Percentiles rank a stretch among this genome's conserved stretches.
Conservation (phyloP, 1,284 basidiomycete species). For the Cryptococcus deneoformans region DNA sequence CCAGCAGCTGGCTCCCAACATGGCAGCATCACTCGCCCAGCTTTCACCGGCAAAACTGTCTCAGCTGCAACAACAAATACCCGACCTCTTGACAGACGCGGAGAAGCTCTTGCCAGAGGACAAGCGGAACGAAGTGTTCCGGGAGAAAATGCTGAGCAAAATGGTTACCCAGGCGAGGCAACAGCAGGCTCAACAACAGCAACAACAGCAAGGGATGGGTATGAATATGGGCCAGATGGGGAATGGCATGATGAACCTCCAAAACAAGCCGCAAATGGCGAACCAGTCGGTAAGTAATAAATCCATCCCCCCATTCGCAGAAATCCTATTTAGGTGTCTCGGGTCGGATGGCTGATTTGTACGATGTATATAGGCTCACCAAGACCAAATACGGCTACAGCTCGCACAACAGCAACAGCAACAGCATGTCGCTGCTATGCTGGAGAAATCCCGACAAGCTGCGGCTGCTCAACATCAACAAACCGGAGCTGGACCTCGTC, state of each 20-base stretch:
- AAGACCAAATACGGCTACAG: conserved; percentile 24
- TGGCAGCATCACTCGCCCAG: not conserved
- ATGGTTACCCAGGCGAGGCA: conserved; percentile 12
- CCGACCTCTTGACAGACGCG: conserved; percentile 25
- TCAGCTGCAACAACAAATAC: conserved; percentile 16
- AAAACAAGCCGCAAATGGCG: conserved; percentile 12
- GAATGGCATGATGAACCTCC: conserved; percentile 3
- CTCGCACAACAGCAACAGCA: conserved; percentile 8
- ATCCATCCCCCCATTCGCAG: not conserved
- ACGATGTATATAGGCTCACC: conserved; percentile 12
- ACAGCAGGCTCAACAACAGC: conserved; percentile 7
- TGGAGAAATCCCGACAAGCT: conserved; percentile 19
- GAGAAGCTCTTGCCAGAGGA: conserved; percentile 31
- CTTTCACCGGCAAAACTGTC: conserved; percentile 7
- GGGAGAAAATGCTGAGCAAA: conserved; percentile 11
- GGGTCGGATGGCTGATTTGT: not conserved
- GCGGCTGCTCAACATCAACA: conserved; percentile 12
- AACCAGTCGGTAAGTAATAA: conserved; percentile 10
- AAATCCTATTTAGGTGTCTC: not conserved
- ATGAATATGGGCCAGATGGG: conserved; percentile 4
- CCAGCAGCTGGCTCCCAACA: not conserved
- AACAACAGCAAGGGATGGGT: conserved; percentile 7
- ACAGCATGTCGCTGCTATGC: conserved; percentile 16
- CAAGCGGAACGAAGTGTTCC: conserved; percentile 14
- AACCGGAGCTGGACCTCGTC: conserved; percentile 8